A percentile compares a stretch with the other conserved stretches of the same genome.
These are phyloP conservation scores for Bondarzewia mesenterica DNA, from an alignment of 1,284 basidiomycete species.

Conservation along the genomic window DNA sequence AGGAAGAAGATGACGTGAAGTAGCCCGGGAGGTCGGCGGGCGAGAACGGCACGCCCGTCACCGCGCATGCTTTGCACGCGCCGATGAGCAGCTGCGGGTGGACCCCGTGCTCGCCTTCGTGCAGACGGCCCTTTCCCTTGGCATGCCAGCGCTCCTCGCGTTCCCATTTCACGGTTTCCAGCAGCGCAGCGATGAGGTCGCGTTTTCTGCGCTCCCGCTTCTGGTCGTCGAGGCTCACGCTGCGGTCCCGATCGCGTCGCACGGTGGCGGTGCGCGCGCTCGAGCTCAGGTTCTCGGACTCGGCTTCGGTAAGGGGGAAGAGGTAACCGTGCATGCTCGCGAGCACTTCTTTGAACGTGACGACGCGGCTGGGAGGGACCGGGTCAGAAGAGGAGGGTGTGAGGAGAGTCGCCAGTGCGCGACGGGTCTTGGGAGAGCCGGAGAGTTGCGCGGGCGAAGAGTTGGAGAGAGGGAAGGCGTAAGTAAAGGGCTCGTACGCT, in stretches of 20 bases:
- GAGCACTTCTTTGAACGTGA: constrained; percentile 13
- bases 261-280: background rate
- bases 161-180: constrained; percentile 9
- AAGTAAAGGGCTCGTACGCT: constrained; percentile 11
- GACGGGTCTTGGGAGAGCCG: constrained; percentile 2
- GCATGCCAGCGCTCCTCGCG: constrained; percentile 8
- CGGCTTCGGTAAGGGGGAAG: constrained; percentile 6
- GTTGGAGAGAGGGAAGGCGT: constrained; percentile 9
- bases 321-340: constrained; percentile 9
- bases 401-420: background rate
- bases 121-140: no score
- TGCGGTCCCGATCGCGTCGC: constrained; percentile 2
- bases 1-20: background rate
- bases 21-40: constrained; percentile 1
- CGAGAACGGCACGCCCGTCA: background rate
- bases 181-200: constrained; percentile 7
- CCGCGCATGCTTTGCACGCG: background rate
- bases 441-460: background rate
- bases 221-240: background rate
- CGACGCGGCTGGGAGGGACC: constrained; percentile 2
- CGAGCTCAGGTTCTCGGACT: background rate
- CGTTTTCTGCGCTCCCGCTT: background rate
- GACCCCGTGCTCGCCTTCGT: background rate
- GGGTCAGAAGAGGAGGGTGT: background rate
- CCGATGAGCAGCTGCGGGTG: background rate